Evolutionary conservation across 2,329 filamentous ascomycete genomes (phyloP), one percentile per base, ranked within the genome.

Genomic region (Ambrosiella beaveri): DNA sequence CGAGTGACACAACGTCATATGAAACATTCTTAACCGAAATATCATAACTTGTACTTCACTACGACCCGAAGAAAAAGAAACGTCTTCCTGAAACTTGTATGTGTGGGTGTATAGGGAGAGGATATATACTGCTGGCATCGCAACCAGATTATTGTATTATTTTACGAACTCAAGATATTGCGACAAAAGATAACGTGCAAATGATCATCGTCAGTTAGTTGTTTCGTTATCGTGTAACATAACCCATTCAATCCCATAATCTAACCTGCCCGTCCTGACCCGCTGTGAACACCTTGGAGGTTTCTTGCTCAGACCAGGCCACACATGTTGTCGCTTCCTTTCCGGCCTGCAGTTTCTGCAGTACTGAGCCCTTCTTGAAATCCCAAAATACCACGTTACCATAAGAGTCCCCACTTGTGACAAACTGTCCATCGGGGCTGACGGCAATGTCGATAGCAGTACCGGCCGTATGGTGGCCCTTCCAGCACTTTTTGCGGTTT

Each of bases 291-390:
- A 97, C 82, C 76, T 96, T 96, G 67, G 86, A 93, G 15, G 85
- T 93, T 75, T 98, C 93, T 71, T 96, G 86, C n/a, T 91, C 89
- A 70, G 97, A 90, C 91, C 93, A 98, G 68, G 86, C 86, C 59
- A 93, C 80, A 63, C 85, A 87, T n/a, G 88, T 88, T 57, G 96
- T 77, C 4, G 90, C 82, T 57, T 85, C 80, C 57, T 88, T 89
- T 60, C 87, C 82, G 27, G 88, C 90, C 71, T 86, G 81, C 63
- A 98, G 81, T 77, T 97, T 97, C 72, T 95, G 88, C 71, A 88
- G 95, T 89, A 98, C 91, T 73, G 96, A 97, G 70, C 91, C 95
- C 44, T 89, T 96, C 79, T 98, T 98, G 88, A 90, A 98, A 71
- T 97, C 93, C 88, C 90, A 98, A 73, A 97, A 96, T 71, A 87